These are phyloP conservation scores for Talaromyces albobiverticillius DNA, from an alignment of 2,329 filamentous ascomycete genomes.

Conservation along the genomic window DNA sequence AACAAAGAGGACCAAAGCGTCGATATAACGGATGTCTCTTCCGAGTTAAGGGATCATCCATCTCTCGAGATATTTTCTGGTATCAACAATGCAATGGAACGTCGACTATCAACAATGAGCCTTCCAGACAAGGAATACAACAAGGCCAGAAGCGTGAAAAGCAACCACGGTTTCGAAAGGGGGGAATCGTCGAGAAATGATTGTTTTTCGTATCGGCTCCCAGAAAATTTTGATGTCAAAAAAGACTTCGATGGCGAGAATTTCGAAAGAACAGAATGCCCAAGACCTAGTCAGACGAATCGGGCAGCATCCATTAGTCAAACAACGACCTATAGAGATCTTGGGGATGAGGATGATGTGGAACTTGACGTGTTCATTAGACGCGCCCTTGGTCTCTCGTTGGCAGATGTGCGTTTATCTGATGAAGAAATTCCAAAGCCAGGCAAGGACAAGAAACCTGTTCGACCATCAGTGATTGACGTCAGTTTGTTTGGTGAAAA, in stretches of 20 bases:
- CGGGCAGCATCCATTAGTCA: not conserved
- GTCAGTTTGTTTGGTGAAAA: not conserved
- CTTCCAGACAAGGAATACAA: not conserved
- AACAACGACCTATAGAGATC: not conserved
- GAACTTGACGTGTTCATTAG: constrained; percentile 4
- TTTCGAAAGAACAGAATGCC: not conserved
- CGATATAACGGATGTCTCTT: not conserved
- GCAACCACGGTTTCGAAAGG: not conserved
- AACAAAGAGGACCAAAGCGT: not conserved
- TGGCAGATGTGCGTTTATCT: not conserved
- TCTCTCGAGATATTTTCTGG: not conserved
- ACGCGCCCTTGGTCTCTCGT: not conserved
- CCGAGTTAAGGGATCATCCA: not conserved
- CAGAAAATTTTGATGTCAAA: too few species aligned
- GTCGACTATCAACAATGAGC: not conserved
- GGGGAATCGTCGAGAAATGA: not conserved
- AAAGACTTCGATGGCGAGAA: too few species aligned
- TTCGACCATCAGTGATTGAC: not conserved
- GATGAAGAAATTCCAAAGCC: not conserved
- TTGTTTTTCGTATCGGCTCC: not conserved
- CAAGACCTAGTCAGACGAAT: not conserved
- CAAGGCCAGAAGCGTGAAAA: not conserved
- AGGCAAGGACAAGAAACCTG: constrained; percentile 2
- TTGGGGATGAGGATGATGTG: not conserved
- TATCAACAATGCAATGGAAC: not conserved